Evolutionary conservation across 2,329 filamentous ascomycete species (phyloP).

Genomic region (Cladophialophora chaetospira): DNA sequence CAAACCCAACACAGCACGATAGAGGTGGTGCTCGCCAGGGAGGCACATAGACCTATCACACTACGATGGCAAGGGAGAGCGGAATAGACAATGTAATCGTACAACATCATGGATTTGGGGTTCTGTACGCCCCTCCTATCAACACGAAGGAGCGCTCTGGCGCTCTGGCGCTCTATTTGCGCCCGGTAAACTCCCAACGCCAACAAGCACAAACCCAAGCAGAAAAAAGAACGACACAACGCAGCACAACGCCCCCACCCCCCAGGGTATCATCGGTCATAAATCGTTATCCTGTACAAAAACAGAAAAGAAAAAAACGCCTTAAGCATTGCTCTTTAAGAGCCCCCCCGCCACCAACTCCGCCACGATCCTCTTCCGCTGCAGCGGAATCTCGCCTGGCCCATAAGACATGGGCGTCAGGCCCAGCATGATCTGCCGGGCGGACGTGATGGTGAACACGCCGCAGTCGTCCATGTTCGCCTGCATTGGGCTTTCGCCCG

Average conservation of each 20-base stretch:
- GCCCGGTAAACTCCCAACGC: background rate
- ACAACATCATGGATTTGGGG: slow-evolving; percentile 7
- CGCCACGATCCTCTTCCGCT: slow-evolving; percentile 51
- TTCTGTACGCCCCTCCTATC: background rate
- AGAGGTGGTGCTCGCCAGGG: background rate
- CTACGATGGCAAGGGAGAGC: background rate
- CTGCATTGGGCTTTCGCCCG: slow-evolving; percentile 45
- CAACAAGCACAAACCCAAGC: background rate
- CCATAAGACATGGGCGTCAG: slow-evolving; percentile 45
- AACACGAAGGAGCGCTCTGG: background rate
- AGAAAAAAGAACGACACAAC: background rate
- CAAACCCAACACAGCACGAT: background rate
- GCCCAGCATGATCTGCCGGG: slow-evolving; percentile 49
- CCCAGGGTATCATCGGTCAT: too few species aligned
- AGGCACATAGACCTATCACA: background rate
- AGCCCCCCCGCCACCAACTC: slow-evolving; percentile 48
- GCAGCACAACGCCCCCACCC: background rate
- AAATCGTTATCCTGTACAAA: too few species aligned
- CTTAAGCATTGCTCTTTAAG: slow-evolving; percentile 20
- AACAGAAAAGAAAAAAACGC: background rate
- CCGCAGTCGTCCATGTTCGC: slow-evolving; percentile 53
- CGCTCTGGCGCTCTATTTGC: background rate
- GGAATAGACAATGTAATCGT: background rate
- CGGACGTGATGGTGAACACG: slow-evolving; percentile 53
- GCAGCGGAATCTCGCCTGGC: slow-evolving; percentile 42